Evolutionary conservation across 208 protist genomes (phyloP).

Genomic region (Acanthamoeba healyi): DNA sequence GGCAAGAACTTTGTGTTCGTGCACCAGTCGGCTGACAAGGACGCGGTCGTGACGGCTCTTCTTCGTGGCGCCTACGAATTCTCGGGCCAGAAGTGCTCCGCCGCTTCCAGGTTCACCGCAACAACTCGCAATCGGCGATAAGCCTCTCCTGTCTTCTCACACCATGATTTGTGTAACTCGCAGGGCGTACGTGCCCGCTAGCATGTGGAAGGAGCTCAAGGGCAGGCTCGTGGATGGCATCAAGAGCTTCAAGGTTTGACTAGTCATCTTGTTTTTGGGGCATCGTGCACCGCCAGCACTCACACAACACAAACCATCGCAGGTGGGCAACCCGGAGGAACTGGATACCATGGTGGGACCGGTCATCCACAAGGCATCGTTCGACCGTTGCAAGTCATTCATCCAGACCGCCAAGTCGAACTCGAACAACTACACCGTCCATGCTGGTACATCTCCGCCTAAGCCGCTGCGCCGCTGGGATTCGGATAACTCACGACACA

Average conservation of each 20-base stretch:
- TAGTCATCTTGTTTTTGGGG: background rate
- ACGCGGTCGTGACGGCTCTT: constrained; percentile 91
- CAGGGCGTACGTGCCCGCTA: constrained; percentile 94
- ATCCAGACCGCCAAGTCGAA: constrained; percentile 95
- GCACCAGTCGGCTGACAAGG: constrained; percentile 94
- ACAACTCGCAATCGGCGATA: background rate
- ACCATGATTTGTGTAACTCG: background rate
- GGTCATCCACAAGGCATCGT: constrained; percentile 96
- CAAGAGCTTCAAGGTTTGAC: constrained; percentile 93
- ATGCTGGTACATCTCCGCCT: constrained; percentile 89
- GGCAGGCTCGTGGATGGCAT: constrained; percentile 92
- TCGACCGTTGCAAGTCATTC: constrained; percentile 95
- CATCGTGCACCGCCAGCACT: background rate
- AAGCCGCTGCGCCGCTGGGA: background rate
- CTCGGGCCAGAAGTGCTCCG: constrained; percentile 98
- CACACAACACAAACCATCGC: background rate
- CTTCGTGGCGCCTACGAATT: constrained; percentile 97
- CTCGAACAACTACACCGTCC: constrained; percentile 82
- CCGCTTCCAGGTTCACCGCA: constrained; percentile 74
- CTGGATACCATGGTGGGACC: constrained; percentile 94
- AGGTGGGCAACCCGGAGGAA: constrained; percentile 68
- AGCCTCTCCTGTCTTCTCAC: background rate
- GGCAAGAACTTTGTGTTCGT: constrained; percentile 98
- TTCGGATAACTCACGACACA: background rate
- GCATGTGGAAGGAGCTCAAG: constrained; percentile 92